Percentiles rank a stretch among this genome's conserved stretches.
These are phyloP conservation scores for Rhodamnia rubescens DNA, from an alignment of 345 rosid genomes.

Conservation along the genomic window DNA sequence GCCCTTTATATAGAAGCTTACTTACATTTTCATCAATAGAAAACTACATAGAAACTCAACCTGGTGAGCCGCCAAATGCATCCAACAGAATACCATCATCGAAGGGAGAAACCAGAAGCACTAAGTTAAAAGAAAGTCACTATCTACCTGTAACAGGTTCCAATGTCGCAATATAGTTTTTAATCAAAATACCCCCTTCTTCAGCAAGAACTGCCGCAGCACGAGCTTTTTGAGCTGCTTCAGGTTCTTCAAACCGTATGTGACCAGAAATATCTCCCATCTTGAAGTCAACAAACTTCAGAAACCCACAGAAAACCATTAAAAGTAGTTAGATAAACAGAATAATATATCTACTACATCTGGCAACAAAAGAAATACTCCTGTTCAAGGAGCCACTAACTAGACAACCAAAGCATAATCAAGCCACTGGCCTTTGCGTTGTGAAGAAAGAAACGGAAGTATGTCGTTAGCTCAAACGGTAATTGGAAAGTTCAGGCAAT, in stretches of 20 bases:
- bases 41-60: not conserved
- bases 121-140: not conserved
- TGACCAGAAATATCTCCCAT: slow-evolving; percentile 75
- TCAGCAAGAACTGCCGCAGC: slow-evolving; percentile 85
- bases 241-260: slow-evolving; percentile 75
- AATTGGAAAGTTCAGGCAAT: not conserved
- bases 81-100: not conserved
- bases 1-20: not conserved
- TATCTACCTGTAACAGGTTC: slow-evolving; percentile 84
- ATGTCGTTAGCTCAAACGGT: not conserved
- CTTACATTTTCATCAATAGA: not conserved
- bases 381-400: not conserved
- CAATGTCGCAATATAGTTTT: slow-evolving; percentile 56
- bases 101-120: not conserved
- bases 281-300: slow-evolving; percentile 79
- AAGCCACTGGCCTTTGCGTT: not conserved
- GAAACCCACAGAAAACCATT: not conserved
- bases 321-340: not conserved
- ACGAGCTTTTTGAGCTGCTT: slow-evolving; percentile 89
- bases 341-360: not conserved
- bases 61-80: not conserved
- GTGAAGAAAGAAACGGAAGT: not conserved
- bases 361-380: not conserved
- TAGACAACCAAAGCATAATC: not conserved
- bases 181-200: slow-evolving; percentile 73